A percentile compares a stretch with the other conserved stretches of the same genome.
phyloP scores from a whole-genome alignment of 2,329 filamentous ascomycete species.

The Nannizziopsis arthrosporioides region DNA sequence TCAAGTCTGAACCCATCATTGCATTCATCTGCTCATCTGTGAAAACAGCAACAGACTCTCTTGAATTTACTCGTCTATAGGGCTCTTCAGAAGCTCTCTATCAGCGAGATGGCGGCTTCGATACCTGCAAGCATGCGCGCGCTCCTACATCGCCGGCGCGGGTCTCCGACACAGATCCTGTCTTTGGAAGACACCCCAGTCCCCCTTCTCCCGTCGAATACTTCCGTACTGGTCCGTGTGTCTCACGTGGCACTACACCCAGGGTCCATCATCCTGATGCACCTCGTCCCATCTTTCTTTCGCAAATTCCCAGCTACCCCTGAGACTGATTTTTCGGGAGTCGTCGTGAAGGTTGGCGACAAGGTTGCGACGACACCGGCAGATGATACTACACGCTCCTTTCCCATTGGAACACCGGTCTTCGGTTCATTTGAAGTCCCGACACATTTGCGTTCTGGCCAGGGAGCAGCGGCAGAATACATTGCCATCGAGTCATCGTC shows the following conservation, averaged over 20 bases:
- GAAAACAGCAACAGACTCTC: background rate
- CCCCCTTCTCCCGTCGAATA: conserved; percentile 9
- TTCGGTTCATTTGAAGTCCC: conserved; percentile 13
- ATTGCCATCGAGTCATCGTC: conserved; percentile 10
- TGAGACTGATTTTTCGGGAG: conserved; percentile 14
- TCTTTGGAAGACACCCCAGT: conserved; percentile 7
- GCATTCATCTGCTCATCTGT: background rate
- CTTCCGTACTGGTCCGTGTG: conserved; percentile 13
- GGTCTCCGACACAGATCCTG: conserved; percentile 7
- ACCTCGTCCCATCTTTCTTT: conserved; percentile 11
- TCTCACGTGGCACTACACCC: conserved; percentile 14
- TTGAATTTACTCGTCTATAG: background rate
- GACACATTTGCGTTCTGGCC: conserved; percentile 7
- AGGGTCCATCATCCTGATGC: conserved; percentile 11
- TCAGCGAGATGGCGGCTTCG: background rate
- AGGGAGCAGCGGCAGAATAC: conserved; percentile 11
- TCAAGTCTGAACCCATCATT: background rate
- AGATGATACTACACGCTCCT: background rate
- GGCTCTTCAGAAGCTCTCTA: background rate
- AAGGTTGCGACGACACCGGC: conserved; percentile 3
- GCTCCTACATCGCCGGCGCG: conserved; percentile 2
- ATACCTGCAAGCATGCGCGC: conserved; percentile 9
- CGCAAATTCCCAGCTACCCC: conserved; percentile 11
- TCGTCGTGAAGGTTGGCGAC: conserved; percentile 8
- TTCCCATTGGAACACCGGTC: conserved; percentile 9